These are phyloP conservation scores for Echinochloa phyllopogon DNA, from an alignment of 176 grass and related monocot genomes.

Conservation along the genomic window DNA sequence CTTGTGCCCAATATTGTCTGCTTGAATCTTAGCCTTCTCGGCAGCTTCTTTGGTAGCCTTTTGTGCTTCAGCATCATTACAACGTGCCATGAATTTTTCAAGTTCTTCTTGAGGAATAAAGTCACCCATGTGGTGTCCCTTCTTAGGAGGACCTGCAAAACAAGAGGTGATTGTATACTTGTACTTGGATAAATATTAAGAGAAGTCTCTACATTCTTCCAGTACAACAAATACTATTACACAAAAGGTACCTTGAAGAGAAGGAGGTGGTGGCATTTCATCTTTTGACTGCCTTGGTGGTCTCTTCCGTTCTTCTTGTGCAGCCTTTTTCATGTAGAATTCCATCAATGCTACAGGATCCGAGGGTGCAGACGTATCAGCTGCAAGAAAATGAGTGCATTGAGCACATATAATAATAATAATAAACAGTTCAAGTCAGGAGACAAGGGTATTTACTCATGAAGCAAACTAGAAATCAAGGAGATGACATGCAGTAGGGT, in stretches of 20 bases:
- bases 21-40: slow-evolving; percentile 96
- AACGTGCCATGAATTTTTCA: slow-evolving; percentile 81
- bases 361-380: slow-evolving; percentile 51
- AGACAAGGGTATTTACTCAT: neutral
- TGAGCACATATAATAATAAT: slow-evolving; percentile 21
- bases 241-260: slow-evolving; percentile 69
- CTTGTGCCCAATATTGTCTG: slow-evolving; percentile 97
- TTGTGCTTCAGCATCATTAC: slow-evolving; percentile 80
- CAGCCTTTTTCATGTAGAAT: slow-evolving; percentile 97
- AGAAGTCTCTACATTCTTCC: neutral
- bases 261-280: slow-evolving; percentile 98
- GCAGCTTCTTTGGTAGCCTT: slow-evolving; percentile 82
- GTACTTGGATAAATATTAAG: neutral
- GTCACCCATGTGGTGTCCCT: slow-evolving; percentile 99
- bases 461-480: slow-evolving; percentile 9
- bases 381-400: slow-evolving; percentile 39
- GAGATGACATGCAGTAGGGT: neutral
- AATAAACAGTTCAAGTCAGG: neutral
- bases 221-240: neutral
- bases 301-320: slow-evolving; percentile 82
- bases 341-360: slow-evolving; percentile 97
- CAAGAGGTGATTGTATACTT: neutral
- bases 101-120: slow-evolving; percentile 93
- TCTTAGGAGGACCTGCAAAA: slow-evolving; percentile 60
- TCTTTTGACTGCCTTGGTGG: slow-evolving; percentile 79